Conservation (phyloP, 306 rosid species). For the Dalbergia oliveri region DNA sequence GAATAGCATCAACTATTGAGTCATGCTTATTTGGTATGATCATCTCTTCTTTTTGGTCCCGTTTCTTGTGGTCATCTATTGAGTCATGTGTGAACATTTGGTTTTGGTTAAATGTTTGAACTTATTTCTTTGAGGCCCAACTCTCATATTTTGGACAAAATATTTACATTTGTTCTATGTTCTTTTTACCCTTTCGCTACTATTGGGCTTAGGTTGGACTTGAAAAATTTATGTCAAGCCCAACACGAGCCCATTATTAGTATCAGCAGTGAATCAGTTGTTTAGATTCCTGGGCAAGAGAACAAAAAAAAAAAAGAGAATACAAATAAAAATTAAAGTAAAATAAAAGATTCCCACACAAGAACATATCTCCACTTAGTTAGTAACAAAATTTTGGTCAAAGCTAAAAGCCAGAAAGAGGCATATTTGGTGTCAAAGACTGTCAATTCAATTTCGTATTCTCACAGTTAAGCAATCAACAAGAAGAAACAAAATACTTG, state of each 20-base stretch:
- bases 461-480: neutral
- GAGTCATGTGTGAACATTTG: no score
- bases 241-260: neutral
- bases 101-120: no score
- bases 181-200: neutral
- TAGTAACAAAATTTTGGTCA: neutral
- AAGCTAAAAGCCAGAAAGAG: neutral
- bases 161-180: no score
- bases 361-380: no score
- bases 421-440: neutral
- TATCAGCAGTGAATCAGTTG: neutral
- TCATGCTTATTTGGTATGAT: no score
- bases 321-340: no score
- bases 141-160: no score
- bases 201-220: neutral
- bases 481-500: conserved; percentile 18
- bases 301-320: neutral
- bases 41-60: no score
- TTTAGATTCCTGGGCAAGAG: neutral
- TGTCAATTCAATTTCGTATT: neutral
- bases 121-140: no score
- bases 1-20: no score
- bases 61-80: no score
- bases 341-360: no score
- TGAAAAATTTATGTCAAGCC: neutral